Conservation (phyloP, 108 stramenopile genomes). For the Nitzschia sp. region DNA sequence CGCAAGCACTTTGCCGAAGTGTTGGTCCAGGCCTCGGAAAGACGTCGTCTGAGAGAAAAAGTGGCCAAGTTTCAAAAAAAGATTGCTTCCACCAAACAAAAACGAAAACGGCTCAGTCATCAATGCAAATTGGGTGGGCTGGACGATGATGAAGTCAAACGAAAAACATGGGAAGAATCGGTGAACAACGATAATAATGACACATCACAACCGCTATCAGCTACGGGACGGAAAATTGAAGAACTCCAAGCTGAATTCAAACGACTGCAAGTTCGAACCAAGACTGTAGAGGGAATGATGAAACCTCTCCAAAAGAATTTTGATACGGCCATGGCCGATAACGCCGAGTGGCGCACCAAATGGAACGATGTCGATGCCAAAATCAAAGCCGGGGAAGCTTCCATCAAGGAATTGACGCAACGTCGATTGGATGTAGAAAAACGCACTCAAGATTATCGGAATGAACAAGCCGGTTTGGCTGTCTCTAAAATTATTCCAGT, state of each 20-base stretch:
- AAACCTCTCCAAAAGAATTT: conserved; percentile 17
- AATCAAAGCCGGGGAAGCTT: not conserved
- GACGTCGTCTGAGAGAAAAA: not conserved
- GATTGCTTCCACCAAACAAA: not conserved
- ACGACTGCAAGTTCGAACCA: not conserved
- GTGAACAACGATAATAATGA: not conserved
- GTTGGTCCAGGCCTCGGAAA: not conserved
- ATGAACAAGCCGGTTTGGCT: not conserved
- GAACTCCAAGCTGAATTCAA: not conserved
- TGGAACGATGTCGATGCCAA: not conserved
- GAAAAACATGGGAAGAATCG: conserved; percentile 2
- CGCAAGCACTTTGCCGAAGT: not conserved
- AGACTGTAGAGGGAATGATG: not conserved
- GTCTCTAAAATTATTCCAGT: too few relatives aligned
- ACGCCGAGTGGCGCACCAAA: not conserved
- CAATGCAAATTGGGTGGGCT: not conserved
- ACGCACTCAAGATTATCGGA: not conserved
- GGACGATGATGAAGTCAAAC: not conserved
- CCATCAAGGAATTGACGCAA: not conserved
- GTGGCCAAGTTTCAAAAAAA: not conserved
- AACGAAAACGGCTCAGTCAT: not conserved
- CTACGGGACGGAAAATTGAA: not conserved
- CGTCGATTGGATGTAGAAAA: not conserved
- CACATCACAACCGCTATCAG: not conserved
- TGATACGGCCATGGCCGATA: not conserved